Base-by-base conservation (phyloP, 805 yeast species). In the Metschnikowia orientalis region DNA sequence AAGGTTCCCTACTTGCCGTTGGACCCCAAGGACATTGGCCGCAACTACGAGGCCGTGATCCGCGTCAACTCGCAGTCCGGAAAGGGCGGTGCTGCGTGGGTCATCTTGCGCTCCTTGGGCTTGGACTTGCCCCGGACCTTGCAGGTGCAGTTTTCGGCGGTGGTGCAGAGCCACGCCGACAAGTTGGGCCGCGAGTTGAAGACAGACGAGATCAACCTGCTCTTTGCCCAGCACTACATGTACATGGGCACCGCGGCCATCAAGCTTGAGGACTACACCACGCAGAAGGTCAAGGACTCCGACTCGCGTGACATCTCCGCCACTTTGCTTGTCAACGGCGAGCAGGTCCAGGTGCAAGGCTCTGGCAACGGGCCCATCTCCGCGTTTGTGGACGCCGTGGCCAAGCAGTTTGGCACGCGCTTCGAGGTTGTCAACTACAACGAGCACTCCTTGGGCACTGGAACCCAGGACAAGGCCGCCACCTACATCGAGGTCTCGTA, bases 71-170 rank as follows among this genome's bases (percentile, higher is more conserved):
- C 90, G 14, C 90, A 81, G 63, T 78, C 86, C n/a, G 90, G 90
- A 58, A 81, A 81, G 59, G 90, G 90, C 54, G 90, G 90, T 59
- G 86, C 89, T 28, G 86, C 89, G 14, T 81, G 90, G 90, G 77
- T 81, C 36, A 70, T 81, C 42, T 71, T 79, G 51, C 71, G 84
- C 61, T 66, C 82, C 19, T 61, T 80, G 47, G 88, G 85, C 41
- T 64, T 81, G 46, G 90, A 81, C 52, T 63, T 81, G 42, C 90
- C 90, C 55, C 73, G 87, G 64, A 65, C 63, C 35, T 62, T 81
- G 59, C 90, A 81, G 63, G 75, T 81, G 35, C 70, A 70, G 38
- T 81, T 81, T 59, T 79, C 87, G 9, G 64, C 67, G 18, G 59
- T 73, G 39, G 87, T 81, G 26, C 90, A 81, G 62, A 47, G 56